These are phyloP conservation scores for Suillus discolor DNA, from an alignment of 768 basidiomycete species.

Conservation along the genomic window DNA sequence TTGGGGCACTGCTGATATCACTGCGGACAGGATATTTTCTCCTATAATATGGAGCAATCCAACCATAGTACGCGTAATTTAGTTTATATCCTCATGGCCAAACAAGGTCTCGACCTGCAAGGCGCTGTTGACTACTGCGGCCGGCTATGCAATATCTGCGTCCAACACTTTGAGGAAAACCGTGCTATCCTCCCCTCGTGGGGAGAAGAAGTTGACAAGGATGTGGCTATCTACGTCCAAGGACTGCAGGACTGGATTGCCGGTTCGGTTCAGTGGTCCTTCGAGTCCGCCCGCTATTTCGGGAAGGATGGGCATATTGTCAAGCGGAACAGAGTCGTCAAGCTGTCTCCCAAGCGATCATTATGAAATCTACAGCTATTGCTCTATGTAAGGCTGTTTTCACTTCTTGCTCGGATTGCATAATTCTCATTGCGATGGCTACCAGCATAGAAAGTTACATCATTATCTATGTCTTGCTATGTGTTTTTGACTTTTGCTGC, in stretches of 20 bases:
- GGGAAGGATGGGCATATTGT: constrained; percentile 45
- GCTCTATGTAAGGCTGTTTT: no score
- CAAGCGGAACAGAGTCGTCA: constrained; percentile 47
- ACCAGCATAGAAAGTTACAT: not conserved
- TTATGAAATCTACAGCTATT: no score
- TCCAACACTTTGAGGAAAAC: not conserved
- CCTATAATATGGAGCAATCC: not conserved
- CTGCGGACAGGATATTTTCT: not conserved
- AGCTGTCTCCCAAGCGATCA: constrained; percentile 46
- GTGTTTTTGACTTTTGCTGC: not conserved
- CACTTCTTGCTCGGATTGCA: not conserved
- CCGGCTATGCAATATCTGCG: not conserved
- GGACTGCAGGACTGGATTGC: not conserved
- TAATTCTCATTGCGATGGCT: not conserved
- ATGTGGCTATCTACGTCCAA: not conserved
- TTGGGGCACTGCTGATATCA: constrained; percentile 4
- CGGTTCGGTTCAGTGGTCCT: constrained; percentile 61
- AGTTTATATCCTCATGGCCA: not conserved
- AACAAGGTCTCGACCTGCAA: not conserved
- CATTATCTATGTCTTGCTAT: not conserved
- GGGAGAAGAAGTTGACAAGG: not conserved
- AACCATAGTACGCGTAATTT: not conserved
- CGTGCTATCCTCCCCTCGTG: not conserved
- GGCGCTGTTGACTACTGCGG: not conserved
- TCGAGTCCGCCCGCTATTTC: constrained; percentile 54